A percentile compares a stretch with the other conserved stretches of the same genome.
Conservation (phyloP, 805 yeast species). For the Candida stauntonica region DNA sequence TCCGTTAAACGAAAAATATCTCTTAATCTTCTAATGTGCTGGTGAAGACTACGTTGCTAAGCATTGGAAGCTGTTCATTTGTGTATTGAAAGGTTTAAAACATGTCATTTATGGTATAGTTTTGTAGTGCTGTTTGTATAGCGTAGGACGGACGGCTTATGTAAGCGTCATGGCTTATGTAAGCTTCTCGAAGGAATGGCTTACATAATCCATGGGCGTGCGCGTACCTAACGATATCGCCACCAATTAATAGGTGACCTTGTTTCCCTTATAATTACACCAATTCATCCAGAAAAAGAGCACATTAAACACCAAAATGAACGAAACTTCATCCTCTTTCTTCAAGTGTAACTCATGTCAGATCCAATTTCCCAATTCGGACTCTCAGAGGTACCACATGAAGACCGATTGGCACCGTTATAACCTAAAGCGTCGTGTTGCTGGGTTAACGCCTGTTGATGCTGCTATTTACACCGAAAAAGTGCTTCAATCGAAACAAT, state of each 20-base stretch:
- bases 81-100: constrained; percentile 16
- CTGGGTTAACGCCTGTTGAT: constrained; percentile 68
- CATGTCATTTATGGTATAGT: not conserved
- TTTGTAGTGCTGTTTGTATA: no score
- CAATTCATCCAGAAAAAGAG: no score
- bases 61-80: constrained; percentile 18
- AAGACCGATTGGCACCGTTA: constrained; percentile 98
- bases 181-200: no score
- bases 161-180: no score
- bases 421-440: constrained; percentile 90
- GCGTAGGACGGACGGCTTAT: no score
- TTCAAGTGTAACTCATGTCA: constrained; percentile 89
- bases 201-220: not conserved
- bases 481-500: constrained; percentile 30
- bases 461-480: constrained; percentile 45
- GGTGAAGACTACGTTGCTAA: constrained; percentile 12
- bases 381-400: constrained; percentile 88
- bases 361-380: constrained; percentile 75
- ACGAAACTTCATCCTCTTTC: constrained; percentile 18
- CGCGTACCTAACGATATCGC: constrained; percentile 1
- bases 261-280: no score
- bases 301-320: not conserved
- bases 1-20: constrained; percentile 84
- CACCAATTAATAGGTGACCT: no score
- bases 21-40: constrained; percentile 6